Conservation (phyloP, 2,329 filamentous ascomycete genomes). For the Monosporascus sp. region DNA sequence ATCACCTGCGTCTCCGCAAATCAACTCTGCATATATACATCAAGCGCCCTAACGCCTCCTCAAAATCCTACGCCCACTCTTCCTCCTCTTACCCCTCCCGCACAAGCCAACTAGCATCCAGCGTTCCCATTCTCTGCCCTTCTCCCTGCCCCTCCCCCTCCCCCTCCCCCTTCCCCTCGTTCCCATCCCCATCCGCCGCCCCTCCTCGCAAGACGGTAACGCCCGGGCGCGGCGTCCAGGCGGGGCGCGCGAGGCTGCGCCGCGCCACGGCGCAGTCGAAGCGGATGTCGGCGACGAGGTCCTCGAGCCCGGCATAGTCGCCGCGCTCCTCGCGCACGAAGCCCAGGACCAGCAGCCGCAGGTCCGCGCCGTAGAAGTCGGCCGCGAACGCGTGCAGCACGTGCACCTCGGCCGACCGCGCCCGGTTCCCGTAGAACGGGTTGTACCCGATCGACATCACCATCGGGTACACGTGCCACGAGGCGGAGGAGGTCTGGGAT, state of each 20-base stretch:
- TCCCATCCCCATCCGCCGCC: constrained; percentile 18
- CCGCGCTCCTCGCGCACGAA: constrained; percentile 78
- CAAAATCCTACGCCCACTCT: neutral
- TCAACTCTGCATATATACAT: too few species aligned
- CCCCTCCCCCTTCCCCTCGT: constrained; percentile 1
- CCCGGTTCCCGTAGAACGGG: constrained; percentile 91
- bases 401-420: constrained; percentile 84
- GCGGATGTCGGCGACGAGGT: constrained; percentile 80
- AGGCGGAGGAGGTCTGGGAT: constrained; percentile 3
- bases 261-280: constrained; percentile 81
- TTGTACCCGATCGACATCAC: constrained; percentile 96
- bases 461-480: constrained; percentile 64
- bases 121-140: constrained; percentile 7
- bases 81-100: neutral
- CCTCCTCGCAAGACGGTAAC: constrained; percentile 23
- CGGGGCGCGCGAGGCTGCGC: constrained; percentile 62
- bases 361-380: constrained; percentile 80
- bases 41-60: neutral
- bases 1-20: too few species aligned
- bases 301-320: constrained; percentile 81
- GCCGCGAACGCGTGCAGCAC: constrained; percentile 69
- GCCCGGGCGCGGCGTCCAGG: constrained; percentile 48
- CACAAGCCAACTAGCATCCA: constrained; percentile 29
- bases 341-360: constrained; percentile 76
- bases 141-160: neutral